Evolutionary conservation across 2,329 filamentous ascomycete species (phyloP).

Genomic region (Colletotrichum kahawae): DNA sequence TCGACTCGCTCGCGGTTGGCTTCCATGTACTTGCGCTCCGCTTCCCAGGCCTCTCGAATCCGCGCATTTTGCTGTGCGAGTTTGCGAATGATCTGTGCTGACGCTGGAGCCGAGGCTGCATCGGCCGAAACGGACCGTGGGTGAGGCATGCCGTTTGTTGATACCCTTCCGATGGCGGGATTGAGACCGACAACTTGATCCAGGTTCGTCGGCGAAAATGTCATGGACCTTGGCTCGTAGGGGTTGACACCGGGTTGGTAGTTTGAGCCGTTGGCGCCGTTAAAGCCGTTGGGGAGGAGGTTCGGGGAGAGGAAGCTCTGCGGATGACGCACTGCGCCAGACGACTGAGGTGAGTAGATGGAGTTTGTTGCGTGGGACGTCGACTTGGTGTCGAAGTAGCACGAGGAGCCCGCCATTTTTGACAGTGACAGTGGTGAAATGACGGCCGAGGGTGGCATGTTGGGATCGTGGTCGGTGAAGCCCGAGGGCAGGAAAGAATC

Average conservation of each 20-base stretch:
- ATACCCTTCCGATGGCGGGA: slow-evolving; percentile 23
- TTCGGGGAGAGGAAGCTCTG: slow-evolving; percentile 29
- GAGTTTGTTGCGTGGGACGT: slow-evolving; percentile 24
- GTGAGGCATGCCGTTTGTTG: slow-evolving; percentile 31
- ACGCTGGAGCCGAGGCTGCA: slow-evolving; percentile 23
- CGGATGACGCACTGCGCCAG: slow-evolving; percentile 24
- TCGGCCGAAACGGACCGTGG: slow-evolving; percentile 34
- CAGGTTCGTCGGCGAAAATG: slow-evolving; percentile 17
- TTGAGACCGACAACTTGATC: background rate
- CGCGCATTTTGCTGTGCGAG: slow-evolving; percentile 46
- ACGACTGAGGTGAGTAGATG: slow-evolving; percentile 27
- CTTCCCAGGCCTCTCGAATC: slow-evolving; percentile 56
- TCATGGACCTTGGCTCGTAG: slow-evolving; percentile 11
- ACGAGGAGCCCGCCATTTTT: slow-evolving; percentile 30
- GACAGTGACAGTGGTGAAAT: slow-evolving; percentile 44
- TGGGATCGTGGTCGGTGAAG: slow-evolving; percentile 37
- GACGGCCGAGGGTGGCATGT: slow-evolving; percentile 36
- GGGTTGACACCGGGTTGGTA: background rate
- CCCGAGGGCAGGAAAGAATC: slow-evolving; percentile 49
- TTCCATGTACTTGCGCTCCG: slow-evolving; percentile 58
- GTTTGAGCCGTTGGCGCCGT: background rate
- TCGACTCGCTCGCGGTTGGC: slow-evolving; percentile 58
- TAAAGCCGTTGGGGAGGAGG: slow-evolving; percentile 1
- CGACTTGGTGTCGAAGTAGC: slow-evolving; percentile 40
- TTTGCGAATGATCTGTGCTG: slow-evolving; percentile 43